Percentiles rank a stretch among this genome's conserved stretches.
Evolutionary conservation across 805 yeast species (phyloP).

Genomic region (Hermanozyma aechmeae): DNA sequence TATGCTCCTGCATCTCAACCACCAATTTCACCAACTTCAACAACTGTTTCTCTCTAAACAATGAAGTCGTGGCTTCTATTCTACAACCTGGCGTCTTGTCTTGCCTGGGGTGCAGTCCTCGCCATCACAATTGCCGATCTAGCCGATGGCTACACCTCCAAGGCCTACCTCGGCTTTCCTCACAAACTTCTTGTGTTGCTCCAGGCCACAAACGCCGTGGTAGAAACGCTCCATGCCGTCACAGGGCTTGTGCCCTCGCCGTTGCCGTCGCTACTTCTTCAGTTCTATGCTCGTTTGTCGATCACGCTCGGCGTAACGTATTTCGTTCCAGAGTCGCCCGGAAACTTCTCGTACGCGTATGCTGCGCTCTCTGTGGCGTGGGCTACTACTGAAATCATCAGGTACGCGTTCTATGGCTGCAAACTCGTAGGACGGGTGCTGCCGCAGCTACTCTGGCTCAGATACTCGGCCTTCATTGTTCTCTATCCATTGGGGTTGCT

Average conservation of each 20-base stretch:
- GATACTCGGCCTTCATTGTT: conserved; percentile 20
- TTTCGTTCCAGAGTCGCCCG: conserved; percentile 18
- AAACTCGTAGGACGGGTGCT: conserved; percentile 13
- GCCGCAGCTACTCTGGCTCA: conserved; percentile 13
- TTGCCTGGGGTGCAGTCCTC: conserved; percentile 12
- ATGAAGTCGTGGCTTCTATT: background rate
- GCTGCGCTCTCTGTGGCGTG: conserved; percentile 18
- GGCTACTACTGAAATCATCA: conserved; percentile 19
- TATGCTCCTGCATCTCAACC: too few relatives aligned
- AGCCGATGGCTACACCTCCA: conserved; percentile 4
- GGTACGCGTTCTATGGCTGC: conserved; percentile 18
- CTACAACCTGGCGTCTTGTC: conserved; percentile 11
- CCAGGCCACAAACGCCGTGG: conserved; percentile 17
- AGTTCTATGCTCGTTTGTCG: conserved; percentile 19
- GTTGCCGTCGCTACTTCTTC: conserved; percentile 15
- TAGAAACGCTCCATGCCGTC: conserved; percentile 16
- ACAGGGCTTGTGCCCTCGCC: conserved; percentile 21
- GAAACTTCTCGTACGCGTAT: conserved; percentile 15
- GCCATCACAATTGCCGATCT: conserved; percentile 6
- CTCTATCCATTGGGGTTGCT: conserved; percentile 23
- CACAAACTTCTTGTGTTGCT: conserved; percentile 17
- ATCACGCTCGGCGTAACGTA: conserved; percentile 21
- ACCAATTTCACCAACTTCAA: too few relatives aligned
- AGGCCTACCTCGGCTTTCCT: conserved; percentile 12
- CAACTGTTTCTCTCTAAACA: too few relatives aligned